Conservation (phyloP, 805 yeast species). For the Barnettozyma salicaria region DNA sequence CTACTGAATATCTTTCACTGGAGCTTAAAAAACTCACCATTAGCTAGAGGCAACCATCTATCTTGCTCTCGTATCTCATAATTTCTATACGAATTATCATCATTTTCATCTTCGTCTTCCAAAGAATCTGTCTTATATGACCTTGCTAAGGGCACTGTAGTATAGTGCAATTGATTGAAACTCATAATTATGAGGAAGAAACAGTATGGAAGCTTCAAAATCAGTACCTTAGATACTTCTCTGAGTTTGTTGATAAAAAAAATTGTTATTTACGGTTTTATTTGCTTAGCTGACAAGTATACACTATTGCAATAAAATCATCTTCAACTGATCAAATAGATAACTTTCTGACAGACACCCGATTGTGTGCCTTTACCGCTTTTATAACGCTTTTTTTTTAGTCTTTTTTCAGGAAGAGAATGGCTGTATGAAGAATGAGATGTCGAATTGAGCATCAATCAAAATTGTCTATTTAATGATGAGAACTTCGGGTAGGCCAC, state of each 20-base stretch:
- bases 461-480: too few species aligned
- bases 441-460: too few species aligned
- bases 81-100: conserved; percentile 22
- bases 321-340: conserved; percentile 18
- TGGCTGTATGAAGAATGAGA: too few species aligned
- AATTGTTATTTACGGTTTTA: not conserved
- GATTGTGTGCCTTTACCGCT: too few species aligned
- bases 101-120: conserved; percentile 10
- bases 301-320: not conserved
- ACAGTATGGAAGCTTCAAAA: not conserved
- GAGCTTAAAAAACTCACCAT: conserved; percentile 32
- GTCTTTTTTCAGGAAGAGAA: too few species aligned
- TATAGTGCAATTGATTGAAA: conserved; percentile 9
- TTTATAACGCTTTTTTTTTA: too few species aligned
- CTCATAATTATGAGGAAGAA: not conserved
- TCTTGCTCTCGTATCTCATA: conserved; percentile 68
- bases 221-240: too few species aligned
- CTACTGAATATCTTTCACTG: too few species aligned
- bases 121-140: not conserved
- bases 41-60: conserved; percentile 76
- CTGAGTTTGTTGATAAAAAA: too few species aligned
- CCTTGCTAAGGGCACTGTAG: conserved; percentile 8
- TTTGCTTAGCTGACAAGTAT: too few species aligned
- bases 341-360: conserved; percentile 11
- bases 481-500: too few species aligned